phyloP scores from a whole-genome alignment of 1,284 basidiomycete species.

The Cryptococcus amylolentus region DNA sequence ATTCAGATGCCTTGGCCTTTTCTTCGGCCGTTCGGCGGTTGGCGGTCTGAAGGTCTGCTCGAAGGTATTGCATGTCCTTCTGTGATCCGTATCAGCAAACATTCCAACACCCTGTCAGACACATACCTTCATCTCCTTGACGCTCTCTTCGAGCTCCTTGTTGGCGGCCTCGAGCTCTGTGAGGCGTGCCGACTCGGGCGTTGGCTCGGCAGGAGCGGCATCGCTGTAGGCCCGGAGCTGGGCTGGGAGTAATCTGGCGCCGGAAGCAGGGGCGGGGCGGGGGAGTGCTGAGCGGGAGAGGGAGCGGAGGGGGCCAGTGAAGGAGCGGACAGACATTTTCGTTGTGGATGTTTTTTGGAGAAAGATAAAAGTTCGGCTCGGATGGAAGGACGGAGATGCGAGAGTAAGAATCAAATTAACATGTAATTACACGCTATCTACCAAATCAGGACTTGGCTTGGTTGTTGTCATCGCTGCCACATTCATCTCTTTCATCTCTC shows the following conservation, averaged over 20 bases:
- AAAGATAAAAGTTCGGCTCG: background rate
- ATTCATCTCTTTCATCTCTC: too few relatives aligned
- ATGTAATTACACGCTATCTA: background rate
- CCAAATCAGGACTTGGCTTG: too few relatives aligned
- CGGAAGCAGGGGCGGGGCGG: slow-evolving; percentile 3
- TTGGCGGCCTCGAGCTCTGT: slow-evolving; percentile 27
- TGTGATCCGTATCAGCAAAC: slow-evolving; percentile 39
- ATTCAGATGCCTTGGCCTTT: slow-evolving; percentile 87
- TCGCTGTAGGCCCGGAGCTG: slow-evolving; percentile 16
- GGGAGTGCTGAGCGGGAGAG: slow-evolving; percentile 9
- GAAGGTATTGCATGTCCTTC: slow-evolving; percentile 79
- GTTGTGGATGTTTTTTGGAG: background rate
- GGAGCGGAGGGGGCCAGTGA: slow-evolving; percentile 12
- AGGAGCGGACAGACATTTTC: slow-evolving; percentile 11
- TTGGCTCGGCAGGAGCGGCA: slow-evolving; percentile 3
- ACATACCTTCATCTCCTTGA: slow-evolving; percentile 42
- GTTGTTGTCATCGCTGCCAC: too few relatives aligned
- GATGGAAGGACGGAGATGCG: background rate
- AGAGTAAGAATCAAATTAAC: background rate
- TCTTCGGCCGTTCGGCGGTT: slow-evolving; percentile 86
- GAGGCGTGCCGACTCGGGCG: slow-evolving; percentile 13
- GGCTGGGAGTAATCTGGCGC: slow-evolving; percentile 1
- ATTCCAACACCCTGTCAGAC: background rate
- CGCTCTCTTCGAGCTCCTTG: slow-evolving; percentile 28
- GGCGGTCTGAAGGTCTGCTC: slow-evolving; percentile 93